Evolutionary conservation across 106 monocot genomes (phyloP).

Genomic region (Phalaenopsis aphrodite): DNA sequence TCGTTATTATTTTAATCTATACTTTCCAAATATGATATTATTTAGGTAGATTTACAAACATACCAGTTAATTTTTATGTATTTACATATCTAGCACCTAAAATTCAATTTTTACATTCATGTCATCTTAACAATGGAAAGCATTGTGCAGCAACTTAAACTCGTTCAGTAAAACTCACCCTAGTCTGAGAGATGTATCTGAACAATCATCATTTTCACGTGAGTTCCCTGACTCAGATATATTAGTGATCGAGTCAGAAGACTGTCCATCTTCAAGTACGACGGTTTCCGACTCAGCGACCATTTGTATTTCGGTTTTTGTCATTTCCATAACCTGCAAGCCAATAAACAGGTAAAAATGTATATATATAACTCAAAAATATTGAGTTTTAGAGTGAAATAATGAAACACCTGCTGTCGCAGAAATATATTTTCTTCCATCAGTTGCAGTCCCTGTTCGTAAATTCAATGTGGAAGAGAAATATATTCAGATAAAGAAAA

Average conservation of each 20-base stretch:
- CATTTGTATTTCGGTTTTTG: constrained; percentile 22
- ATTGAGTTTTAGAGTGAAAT: not conserved
- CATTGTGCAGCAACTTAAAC: not conserved
- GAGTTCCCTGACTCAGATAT: constrained; percentile 14
- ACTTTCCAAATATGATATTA: not conserved
- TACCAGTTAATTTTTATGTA: too few species aligned
- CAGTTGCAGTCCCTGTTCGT: constrained; percentile 39
- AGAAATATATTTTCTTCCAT: constrained; percentile 55
- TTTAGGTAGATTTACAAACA: not conserved
- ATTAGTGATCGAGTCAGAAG: constrained; percentile 60
- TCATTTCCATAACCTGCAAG: constrained; percentile 36
- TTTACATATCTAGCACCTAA: too few species aligned
- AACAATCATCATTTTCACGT: constrained; percentile 43
- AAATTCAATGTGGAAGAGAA: not conserved
- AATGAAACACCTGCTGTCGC: constrained; percentile 38
- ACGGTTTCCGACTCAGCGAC: constrained; percentile 26
- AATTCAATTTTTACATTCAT: not conserved
- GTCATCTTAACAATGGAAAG: not conserved
- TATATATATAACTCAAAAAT: not conserved
- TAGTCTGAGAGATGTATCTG: constrained; percentile 53
- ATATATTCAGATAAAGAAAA: not conserved
- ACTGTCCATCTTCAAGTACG: constrained; percentile 39
- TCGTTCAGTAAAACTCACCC: constrained; percentile 20
- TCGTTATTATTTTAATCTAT: too few species aligned
- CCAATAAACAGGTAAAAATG: not conserved